These are phyloP conservation scores for Nothophytophthora sp. DNA, from an alignment of 352 stramenopile species.

Conservation along the genomic window DNA sequence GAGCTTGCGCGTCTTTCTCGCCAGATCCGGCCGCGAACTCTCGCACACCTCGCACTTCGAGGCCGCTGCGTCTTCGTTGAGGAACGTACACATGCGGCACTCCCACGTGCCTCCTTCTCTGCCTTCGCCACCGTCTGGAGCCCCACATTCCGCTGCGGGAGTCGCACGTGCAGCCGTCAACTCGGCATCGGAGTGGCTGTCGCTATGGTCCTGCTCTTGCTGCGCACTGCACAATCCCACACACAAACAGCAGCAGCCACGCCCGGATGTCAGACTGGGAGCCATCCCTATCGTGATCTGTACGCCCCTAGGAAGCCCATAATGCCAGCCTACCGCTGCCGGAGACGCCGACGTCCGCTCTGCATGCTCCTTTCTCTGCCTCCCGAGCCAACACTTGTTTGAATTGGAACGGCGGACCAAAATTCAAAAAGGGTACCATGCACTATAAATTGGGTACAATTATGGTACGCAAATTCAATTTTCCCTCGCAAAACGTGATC, in stretches of 20 bases:
- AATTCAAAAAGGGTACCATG: conserved; percentile 19
- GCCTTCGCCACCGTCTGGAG: not conserved
- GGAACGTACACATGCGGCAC: conserved; percentile 49
- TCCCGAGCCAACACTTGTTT: too few relatives aligned
- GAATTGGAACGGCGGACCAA: conserved; percentile 11
- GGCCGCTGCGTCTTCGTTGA: conserved; percentile 29
- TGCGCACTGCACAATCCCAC: conserved; percentile 4
- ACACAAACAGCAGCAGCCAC: too few relatives aligned
- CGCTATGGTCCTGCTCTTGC: conserved; percentile 6
- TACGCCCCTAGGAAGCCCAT: not conserved
- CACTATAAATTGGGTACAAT: conserved; percentile 3
- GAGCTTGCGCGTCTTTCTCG: conserved; percentile 34
- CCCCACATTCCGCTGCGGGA: too few relatives aligned
- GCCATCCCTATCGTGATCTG: too few relatives aligned
- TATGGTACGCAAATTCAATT: too few relatives aligned
- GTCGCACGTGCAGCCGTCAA: conserved; percentile 4
- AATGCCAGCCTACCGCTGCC: conserved; percentile 20
- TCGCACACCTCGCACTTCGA: conserved; percentile 45
- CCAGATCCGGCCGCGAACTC: conserved; percentile 18
- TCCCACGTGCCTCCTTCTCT: conserved; percentile 26
- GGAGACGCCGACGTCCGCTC: conserved; percentile 19
- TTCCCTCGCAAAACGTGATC: too few relatives aligned
- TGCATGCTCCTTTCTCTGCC: too few relatives aligned
- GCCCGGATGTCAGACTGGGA: too few relatives aligned
- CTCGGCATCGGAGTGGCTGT: conserved; percentile 31